Evolutionary conservation across 1,139 yeast species (phyloP), one percentile per base, ranked within the genome.

Genomic region (Magnusiomyces sp.): DNA sequence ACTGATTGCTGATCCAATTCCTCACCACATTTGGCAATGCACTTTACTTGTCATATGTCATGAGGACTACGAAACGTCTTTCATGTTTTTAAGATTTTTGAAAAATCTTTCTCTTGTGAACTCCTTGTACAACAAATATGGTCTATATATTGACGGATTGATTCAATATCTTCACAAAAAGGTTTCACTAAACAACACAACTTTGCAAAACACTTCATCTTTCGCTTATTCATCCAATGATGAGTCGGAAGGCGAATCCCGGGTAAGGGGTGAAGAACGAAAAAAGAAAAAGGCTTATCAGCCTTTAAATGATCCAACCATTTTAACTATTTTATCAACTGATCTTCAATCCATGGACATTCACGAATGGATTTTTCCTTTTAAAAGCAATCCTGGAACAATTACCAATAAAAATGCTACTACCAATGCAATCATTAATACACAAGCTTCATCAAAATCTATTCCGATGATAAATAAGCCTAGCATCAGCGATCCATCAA

Each of bases 361-460:
- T 16, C 59, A 56, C 23, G 58, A 61, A 2, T 62, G 65, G 65
- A 56, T 60, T 13, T 61, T 62, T 59, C 52, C 52, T 23, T 23
- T 23, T 23, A 23, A 23, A 23, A 23, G 29, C 7, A 23, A 23
- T 23, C 29, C 29, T 23, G 29, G 29, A 23, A 23, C 7, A 7
- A 23, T 23, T 5, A 23, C 29, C 29, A 23, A 23, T 23, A 23
- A 23, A 23, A 23, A 23, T 23, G 29, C 29, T 7, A 23, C 29
- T 7, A 23, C 29, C 7, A 23, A 23, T 23, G 29, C 29, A 5
- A 23, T 23, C 7, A 23, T 23, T 7, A 23, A 23, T 23, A 23
- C 29, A 23, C 29, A 23, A 23, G 29, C 29, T 23, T 23, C 29
- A 23, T 23, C 29, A 23, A 23, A 23, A 23, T 23, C 29, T 5